A percentile compares a stretch with the other conserved stretches of the same genome.
These are phyloP conservation scores for Picea sitchensis DNA, from an alignment of 75 land plant species.

Conservation along the genomic window DNA sequence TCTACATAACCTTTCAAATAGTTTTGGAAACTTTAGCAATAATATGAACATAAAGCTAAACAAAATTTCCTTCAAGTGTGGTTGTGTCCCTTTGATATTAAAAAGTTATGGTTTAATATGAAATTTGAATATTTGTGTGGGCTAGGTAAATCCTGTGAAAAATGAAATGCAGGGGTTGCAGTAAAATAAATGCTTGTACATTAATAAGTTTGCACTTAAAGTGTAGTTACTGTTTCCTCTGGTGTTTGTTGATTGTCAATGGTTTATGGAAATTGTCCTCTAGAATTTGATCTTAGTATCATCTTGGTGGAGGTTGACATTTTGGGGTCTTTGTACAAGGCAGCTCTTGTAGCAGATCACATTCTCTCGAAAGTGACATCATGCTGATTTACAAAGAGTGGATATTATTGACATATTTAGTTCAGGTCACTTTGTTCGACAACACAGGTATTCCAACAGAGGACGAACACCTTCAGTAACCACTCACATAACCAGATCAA, in stretches of 20 bases:
- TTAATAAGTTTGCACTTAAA: no score
- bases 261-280: not conserved
- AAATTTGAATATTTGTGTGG: not conserved
- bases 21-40: not conserved
- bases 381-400: not conserved
- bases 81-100: not conserved
- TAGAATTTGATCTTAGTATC: not conserved
- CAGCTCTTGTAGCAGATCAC: not conserved
- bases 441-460: no score
- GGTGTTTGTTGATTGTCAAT: not conserved
- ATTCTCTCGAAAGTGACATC: not conserved
- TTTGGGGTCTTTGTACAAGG: not conserved
- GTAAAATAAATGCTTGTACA: no score
- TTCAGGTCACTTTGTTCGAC: no score
- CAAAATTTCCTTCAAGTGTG: not conserved
- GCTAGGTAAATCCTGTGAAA: no score
- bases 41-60: not conserved
- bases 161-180: no score
- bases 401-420: not conserved
- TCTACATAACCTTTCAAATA: not conserved
- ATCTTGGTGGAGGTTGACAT: not conserved
- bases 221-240: not conserved
- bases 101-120: not conserved
- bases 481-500: no score
- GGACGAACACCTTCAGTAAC: no score